A percentile compares a stretch with the other conserved stretches of the same genome.
Evolutionary conservation across 106 monocot species (phyloP).

Genomic region (Dactylorhiza incarnata): DNA sequence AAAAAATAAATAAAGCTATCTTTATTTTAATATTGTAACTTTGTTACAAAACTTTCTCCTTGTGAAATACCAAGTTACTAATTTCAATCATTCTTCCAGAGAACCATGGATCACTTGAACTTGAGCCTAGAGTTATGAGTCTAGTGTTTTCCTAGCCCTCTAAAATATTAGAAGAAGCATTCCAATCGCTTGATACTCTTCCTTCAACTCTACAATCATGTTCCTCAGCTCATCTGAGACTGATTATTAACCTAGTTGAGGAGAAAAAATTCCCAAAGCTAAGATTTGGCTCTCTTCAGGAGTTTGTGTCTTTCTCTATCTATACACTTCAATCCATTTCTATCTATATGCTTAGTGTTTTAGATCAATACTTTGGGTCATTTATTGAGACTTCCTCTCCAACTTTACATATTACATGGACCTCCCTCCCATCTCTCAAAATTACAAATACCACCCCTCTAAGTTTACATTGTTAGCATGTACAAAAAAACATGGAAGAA

Average conservation of each 20-base stretch:
- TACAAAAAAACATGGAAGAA: too few relatives aligned
- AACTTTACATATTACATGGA: too few relatives aligned
- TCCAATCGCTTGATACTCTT: conserved; percentile 1
- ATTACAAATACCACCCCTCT: too few relatives aligned
- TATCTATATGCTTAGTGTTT: conserved; percentile 9
- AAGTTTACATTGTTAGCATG: too few relatives aligned
- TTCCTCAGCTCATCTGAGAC: conserved; percentile 16
- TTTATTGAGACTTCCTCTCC: too few relatives aligned
- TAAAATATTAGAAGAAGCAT: conserved; percentile 25
- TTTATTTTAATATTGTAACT: too few relatives aligned
- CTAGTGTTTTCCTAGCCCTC: conserved; percentile 52
- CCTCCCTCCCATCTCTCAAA: too few relatives aligned
- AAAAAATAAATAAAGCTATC: too few relatives aligned
- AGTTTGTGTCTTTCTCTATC: conserved; percentile 61
- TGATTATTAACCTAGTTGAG: conserved; percentile 32
- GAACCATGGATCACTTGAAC: conserved; percentile 15
- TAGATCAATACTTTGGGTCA: too few relatives aligned
- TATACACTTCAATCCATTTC: conserved; percentile 70
- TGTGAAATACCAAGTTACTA: too few relatives aligned
- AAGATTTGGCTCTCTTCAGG: conserved; percentile 54
- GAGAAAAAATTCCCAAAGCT: conserved; percentile 62
- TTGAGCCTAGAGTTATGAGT: conserved; percentile 54
- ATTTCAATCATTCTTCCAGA: background rate
- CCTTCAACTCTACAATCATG: conserved; percentile 37
- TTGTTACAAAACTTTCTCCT: too few relatives aligned